Evolutionary conservation across 768 basidiomycete species (phyloP).

Genomic region (Rhizopogon salebrosus): DNA sequence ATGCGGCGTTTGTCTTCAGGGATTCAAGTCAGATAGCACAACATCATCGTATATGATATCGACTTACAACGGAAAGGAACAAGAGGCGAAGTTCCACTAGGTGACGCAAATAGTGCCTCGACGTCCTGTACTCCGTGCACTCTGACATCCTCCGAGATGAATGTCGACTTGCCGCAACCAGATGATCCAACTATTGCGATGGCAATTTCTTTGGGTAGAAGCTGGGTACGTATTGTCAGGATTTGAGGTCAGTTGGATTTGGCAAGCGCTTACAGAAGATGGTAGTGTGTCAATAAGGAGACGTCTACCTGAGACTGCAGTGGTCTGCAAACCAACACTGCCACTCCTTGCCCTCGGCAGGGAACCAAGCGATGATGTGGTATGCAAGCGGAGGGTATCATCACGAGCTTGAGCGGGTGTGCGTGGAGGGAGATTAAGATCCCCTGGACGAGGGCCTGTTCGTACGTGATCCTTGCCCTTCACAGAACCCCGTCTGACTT

Average conservation of each 20-base stretch:
- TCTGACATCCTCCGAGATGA: constrained; percentile 74
- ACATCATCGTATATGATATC: not conserved
- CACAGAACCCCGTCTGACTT: constrained; percentile 42
- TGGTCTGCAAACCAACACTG: constrained; percentile 47
- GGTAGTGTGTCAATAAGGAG: constrained; percentile 14
- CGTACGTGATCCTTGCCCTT: constrained; percentile 41
- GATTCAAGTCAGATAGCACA: constrained; percentile 20
- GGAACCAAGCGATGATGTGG: constrained; percentile 34
- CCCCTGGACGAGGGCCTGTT: constrained; percentile 46
- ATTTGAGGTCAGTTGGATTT: not conserved
- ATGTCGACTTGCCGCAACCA: constrained; percentile 80
- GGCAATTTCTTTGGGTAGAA: constrained; percentile 36
- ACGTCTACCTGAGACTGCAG: constrained; percentile 10
- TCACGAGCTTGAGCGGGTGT: constrained; percentile 35
- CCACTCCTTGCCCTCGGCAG: constrained; percentile 50
- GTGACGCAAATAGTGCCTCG: constrained; percentile 23
- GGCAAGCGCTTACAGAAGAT: constrained; percentile 18
- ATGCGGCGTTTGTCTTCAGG: constrained; percentile 28
- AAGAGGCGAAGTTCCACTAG: constrained; percentile 26
- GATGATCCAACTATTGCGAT: constrained; percentile 76
- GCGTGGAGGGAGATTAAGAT: constrained; percentile 59
- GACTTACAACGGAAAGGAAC: constrained; percentile 38
- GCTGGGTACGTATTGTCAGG: constrained; percentile 14
- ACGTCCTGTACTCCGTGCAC: constrained; percentile 49
- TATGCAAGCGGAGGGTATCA: constrained; percentile 33